A percentile compares a stretch with the other conserved stretches of the same genome.
Evolutionary conservation across 1,284 basidiomycete genomes (phyloP).

Genomic region (Irpex lacteus): DNA sequence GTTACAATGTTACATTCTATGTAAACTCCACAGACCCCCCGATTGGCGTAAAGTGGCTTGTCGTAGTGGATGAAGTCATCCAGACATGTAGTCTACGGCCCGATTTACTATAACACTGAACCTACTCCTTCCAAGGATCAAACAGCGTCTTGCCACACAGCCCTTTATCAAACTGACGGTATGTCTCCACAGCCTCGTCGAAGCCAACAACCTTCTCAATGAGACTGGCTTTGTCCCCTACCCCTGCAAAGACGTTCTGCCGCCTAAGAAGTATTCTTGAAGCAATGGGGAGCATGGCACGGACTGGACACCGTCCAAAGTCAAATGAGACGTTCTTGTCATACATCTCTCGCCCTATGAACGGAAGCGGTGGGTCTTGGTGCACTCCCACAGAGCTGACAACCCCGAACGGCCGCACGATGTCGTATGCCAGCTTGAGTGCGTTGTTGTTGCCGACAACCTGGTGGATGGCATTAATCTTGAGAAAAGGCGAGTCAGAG

Average conservation of each 20-base stretch:
- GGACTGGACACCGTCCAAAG: slow-evolving; percentile 86
- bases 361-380: slow-evolving; percentile 51
- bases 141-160: slow-evolving; percentile 73
- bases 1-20: too few species aligned
- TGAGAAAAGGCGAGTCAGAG: background rate
- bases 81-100: background rate
- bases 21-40: too few species aligned
- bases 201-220: slow-evolving; percentile 64
- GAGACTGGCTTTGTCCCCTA: slow-evolving; percentile 56
- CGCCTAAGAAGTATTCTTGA: slow-evolving; percentile 68
- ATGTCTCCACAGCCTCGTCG: slow-evolving; percentile 52
- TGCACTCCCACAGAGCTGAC: slow-evolving; percentile 81
- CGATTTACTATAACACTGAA: background rate
- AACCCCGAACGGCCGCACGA: slow-evolving; percentile 80
- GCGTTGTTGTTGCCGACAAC: slow-evolving; percentile 79
- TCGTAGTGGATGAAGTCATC: background rate
- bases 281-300: slow-evolving; percentile 74
- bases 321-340: slow-evolving; percentile 80
- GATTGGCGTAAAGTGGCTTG: too few species aligned
- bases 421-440: slow-evolving; percentile 68
- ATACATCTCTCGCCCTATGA: slow-evolving; percentile 67
- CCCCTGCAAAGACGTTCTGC: slow-evolving; percentile 65
- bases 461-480: slow-evolving; percentile 41
- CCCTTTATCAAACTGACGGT: slow-evolving; percentile 67
- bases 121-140: slow-evolving; percentile 52